These are phyloP conservation scores for Cercospora sp. DNA, from an alignment of 2,329 filamentous ascomycete species.

Conservation along the genomic window DNA sequence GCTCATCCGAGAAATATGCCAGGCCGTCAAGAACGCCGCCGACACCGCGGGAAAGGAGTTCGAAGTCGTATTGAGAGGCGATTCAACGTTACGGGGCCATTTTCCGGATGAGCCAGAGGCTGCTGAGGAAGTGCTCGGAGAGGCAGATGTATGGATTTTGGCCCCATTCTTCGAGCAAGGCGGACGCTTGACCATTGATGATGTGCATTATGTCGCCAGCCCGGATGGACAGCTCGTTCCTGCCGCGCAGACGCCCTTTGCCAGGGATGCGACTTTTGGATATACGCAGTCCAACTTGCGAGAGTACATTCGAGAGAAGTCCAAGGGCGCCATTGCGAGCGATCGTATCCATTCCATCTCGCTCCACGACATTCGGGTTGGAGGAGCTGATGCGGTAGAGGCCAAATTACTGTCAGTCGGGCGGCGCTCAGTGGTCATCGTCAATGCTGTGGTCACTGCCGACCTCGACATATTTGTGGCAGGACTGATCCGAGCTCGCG, in stretches of 20 bases:
- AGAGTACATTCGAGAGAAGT: slow-evolving; percentile 59
- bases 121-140: slow-evolving; percentile 47
- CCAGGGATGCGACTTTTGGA: slow-evolving; percentile 59
- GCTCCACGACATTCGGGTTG: slow-evolving; percentile 51
- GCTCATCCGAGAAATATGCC: slow-evolving; percentile 55
- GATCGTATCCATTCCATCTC: slow-evolving; percentile 49
- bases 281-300: slow-evolving; percentile 56
- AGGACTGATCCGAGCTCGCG: slow-evolving; percentile 48
- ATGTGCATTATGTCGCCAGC: slow-evolving; percentile 61
- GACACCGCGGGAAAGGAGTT: slow-evolving; percentile 44
- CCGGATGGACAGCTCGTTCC: slow-evolving; percentile 54
- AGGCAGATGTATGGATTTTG: slow-evolving; percentile 55
- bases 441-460: slow-evolving; percentile 57
- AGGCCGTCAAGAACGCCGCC: slow-evolving; percentile 52
- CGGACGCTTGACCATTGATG: slow-evolving; percentile 57
- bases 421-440: slow-evolving; percentile 49
- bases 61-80: slow-evolving; percentile 58
- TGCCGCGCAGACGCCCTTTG: slow-evolving; percentile 57
- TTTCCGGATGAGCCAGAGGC: slow-evolving; percentile 57
- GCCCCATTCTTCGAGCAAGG: slow-evolving; percentile 62
- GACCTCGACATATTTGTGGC: slow-evolving; percentile 59
- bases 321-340: slow-evolving; percentile 44
- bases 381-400: slow-evolving; percentile 48
- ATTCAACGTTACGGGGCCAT: slow-evolving; percentile 59
- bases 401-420: slow-evolving; percentile 43